Base-by-base conservation (phyloP, 768 basidiomycete species). In the Austroboletus festivus region DNA sequence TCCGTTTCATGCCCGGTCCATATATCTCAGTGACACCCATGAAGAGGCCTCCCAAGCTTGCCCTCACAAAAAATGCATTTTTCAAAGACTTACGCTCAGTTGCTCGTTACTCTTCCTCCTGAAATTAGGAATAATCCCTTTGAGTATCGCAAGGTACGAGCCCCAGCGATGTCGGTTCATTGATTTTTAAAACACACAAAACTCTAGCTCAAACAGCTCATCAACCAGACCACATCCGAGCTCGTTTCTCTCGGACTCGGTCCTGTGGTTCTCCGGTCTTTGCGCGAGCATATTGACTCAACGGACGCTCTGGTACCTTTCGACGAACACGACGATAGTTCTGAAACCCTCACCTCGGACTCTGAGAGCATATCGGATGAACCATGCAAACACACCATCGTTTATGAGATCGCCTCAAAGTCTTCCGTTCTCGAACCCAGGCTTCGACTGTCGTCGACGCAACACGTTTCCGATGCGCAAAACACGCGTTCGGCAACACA, bases 151-250 rank as follows among this genome's bases (percentile, higher is more conserved):
- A 83, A 85, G 73, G 89, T 88, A 24, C 23, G 44, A 23, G 11
- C 21, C 18, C 16, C 22, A 2, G 3, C 5, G 34, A 16, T 18
- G 15, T 7, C 31, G 8, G 7, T n/a, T 18, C 6, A 18, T 6
- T 18, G 18, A 18, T 19, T 4, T 16, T 13, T 28, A 5, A 28
- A 28, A 28, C 28, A 28, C 28, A 12, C 28, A 22, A 3, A 30
- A 12, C 6, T 57, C 7, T n/a, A 95, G 88, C 82, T 97, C 47
- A 96, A 97, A 71, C 92, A 89, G 58, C 71, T 94, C 24, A 93
- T 97, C 56, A 88, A 89, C 53, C 77, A 84, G 60, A 80, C 93
- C 31, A 89, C 88, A 1, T 67, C 71, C 10, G 93, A 97, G 66
- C 81, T 97, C 16, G 73, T 79, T 4, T 75, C 79, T 2, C 71